Percentiles rank a stretch among this genome's conserved stretches.
Evolutionary conservation across 1,284 basidiomycete genomes (phyloP).

Genomic region (Rhodotorula sp.): DNA sequence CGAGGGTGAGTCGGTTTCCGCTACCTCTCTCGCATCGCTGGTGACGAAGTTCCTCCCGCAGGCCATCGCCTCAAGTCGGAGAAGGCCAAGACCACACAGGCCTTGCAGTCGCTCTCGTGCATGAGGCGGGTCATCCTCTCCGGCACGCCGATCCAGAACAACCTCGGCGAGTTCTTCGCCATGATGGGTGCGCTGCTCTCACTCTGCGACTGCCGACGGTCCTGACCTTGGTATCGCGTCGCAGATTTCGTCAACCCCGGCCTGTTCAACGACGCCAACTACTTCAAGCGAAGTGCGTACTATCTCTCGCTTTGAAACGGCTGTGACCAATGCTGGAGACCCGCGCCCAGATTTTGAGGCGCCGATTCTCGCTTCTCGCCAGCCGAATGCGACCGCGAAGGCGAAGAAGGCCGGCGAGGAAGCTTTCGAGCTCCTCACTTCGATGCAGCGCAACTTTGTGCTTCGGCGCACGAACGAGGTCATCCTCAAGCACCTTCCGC

Average conservation of each 20-base stretch:
- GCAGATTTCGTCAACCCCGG: constrained; percentile 93
- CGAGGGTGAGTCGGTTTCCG: constrained; percentile 62
- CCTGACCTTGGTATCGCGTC: neutral
- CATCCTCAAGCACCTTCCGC: constrained; percentile 79
- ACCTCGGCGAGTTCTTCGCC: constrained; percentile 89
- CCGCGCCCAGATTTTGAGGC: constrained; percentile 78
- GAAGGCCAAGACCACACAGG: constrained; percentile 83
- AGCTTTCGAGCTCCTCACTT: constrained; percentile 61
- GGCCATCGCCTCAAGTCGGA: constrained; percentile 93
- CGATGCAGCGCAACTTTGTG: constrained; percentile 80
- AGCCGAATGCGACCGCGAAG: constrained; percentile 68
- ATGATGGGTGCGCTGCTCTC: constrained; percentile 63
- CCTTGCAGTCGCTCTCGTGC: constrained; percentile 53
- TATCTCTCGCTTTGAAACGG: too few species aligned
- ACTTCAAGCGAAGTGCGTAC: constrained; percentile 45
- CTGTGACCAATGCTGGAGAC: constrained; percentile 45
- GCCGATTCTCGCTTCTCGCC: constrained; percentile 83
- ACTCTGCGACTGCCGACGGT: neutral
- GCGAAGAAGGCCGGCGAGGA: constrained; percentile 73
- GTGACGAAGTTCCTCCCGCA: constrained; percentile 44
- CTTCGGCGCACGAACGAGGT: constrained; percentile 81
- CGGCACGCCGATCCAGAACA: constrained; percentile 94
- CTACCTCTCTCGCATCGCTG: neutral
- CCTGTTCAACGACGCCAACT: constrained; percentile 55
- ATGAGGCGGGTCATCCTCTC: constrained; percentile 66